Evolutionary conservation across 495 filamentous ascomycete genomes (phyloP).

Genomic region (Penicillium samsonianum): DNA sequence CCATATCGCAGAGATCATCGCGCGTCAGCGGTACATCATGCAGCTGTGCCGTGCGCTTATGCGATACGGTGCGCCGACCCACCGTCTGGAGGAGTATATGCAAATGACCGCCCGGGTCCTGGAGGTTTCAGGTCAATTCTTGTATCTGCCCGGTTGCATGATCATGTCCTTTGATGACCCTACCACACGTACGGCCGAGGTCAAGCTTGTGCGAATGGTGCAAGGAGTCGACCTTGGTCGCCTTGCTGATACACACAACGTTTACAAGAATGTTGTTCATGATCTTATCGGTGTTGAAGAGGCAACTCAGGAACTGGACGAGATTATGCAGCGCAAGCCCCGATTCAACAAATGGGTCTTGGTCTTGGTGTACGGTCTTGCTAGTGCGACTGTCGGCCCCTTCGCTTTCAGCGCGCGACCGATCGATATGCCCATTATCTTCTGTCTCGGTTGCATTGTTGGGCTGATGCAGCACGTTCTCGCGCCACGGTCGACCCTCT

Average conservation of each 20-base stretch:
- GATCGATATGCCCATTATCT: slow-evolving; percentile 86
- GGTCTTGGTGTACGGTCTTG: slow-evolving; percentile 78
- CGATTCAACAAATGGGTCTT: slow-evolving; percentile 73
- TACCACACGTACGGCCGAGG: slow-evolving; percentile 85
- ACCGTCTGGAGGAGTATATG: slow-evolving; percentile 86
- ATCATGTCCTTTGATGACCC: slow-evolving; percentile 93
- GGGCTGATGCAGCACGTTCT: slow-evolving; percentile 81
- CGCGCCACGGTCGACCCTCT: slow-evolving; percentile 73
- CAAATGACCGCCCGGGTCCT: slow-evolving; percentile 85
- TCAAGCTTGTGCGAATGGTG: slow-evolving; percentile 77
- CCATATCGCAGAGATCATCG: slow-evolving; percentile 84
- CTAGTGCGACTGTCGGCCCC: slow-evolving; percentile 74
- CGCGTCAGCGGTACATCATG: slow-evolving; percentile 81
- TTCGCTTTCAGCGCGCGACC: slow-evolving; percentile 85
- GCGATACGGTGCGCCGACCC: slow-evolving; percentile 77
- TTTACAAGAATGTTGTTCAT: slow-evolving; percentile 93
- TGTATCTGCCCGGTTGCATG: slow-evolving; percentile 94
- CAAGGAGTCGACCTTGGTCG: slow-evolving; percentile 86
- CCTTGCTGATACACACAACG: slow-evolving; percentile 79
- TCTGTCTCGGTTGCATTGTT: slow-evolving; percentile 78
- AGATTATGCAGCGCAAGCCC: slow-evolving; percentile 62
- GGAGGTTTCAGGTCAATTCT: slow-evolving; percentile 85
- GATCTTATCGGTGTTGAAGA: slow-evolving; percentile 84
- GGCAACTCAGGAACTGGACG: slow-evolving; percentile 69
- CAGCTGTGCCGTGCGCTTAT: slow-evolving; percentile 88